phyloP scores from a whole-genome alignment of 805 yeast genomes.

The Alloascoidea africana region DNA sequence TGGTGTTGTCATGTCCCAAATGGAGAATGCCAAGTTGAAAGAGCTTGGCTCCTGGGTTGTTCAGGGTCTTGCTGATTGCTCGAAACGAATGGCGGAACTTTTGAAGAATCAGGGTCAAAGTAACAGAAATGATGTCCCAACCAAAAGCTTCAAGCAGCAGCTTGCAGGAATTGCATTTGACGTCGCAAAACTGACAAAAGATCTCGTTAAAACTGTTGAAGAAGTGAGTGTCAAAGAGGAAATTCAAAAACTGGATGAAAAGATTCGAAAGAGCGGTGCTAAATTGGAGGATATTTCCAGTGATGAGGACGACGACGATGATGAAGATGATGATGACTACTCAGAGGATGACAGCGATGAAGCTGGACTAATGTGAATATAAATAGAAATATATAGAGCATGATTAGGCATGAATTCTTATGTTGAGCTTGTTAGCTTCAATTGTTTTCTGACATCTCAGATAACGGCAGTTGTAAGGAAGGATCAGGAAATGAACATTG shows the following conservation, averaged over 20 bases:
- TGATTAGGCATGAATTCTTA: no score
- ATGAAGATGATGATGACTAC: no score
- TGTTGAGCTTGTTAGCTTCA: no score
- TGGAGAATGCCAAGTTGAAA: constrained; percentile 68
- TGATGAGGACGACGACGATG: no score
- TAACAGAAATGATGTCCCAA: constrained; percentile 44
- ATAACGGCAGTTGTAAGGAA: no score
- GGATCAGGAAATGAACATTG: no score
- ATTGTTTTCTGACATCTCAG: no score
- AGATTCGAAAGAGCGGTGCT: constrained; percentile 10
- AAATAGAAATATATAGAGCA: no score
- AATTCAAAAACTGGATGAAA: constrained; percentile 65
- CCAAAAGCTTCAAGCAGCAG: constrained; percentile 80
- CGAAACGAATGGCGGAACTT: constrained; percentile 63
- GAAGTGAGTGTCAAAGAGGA: constrained; percentile 85
- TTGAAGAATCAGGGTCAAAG: constrained; percentile 25
- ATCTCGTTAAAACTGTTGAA: constrained; percentile 88
- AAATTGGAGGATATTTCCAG: no score
- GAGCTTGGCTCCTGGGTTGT: constrained; percentile 91
- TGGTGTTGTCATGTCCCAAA: constrained; percentile 66
- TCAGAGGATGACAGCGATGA: no score
- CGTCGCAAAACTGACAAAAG: constrained; percentile 92
- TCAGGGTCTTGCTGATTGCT: constrained; percentile 72
- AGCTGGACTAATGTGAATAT: no score
- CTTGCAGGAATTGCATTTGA: constrained; percentile 94